Conservation (phyloP, 2,329 filamentous ascomycete species). For the Fusarium tricinctum region DNA sequence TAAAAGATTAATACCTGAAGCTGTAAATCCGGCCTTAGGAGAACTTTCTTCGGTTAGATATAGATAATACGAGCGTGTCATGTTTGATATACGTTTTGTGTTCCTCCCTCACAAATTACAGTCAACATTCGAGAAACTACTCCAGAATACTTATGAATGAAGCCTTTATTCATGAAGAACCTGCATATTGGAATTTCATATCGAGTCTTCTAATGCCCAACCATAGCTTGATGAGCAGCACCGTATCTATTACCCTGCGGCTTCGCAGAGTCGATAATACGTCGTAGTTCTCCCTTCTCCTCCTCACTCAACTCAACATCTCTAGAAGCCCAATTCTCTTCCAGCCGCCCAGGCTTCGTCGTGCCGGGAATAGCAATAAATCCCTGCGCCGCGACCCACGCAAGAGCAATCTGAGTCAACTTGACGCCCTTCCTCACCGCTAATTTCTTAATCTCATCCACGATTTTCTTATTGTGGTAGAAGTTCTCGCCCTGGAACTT, state of each 20-base stretch:
- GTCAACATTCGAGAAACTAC: too few species aligned
- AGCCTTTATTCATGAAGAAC: too few species aligned
- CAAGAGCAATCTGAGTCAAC: constrained; percentile 9
- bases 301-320: neutral
- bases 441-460: constrained; percentile 10
- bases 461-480: constrained; percentile 10
- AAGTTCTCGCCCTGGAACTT: constrained; percentile 22
- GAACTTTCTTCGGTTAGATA: too few species aligned
- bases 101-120: too few species aligned
- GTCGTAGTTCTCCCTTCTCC: constrained; percentile 2
- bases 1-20: too few species aligned
- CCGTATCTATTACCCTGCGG: constrained; percentile 4
- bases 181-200: too few species aligned
- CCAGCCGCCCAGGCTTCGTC: constrained; percentile 4
- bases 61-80: too few species aligned
- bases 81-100: too few species aligned
- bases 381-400: constrained; percentile 11
- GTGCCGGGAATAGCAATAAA: constrained; percentile 23
- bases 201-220: neutral
- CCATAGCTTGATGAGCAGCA: constrained; percentile 8
- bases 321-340: constrained; percentile 10
- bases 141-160: too few species aligned
- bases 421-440: neutral
- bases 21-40: too few species aligned
- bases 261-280: constrained; percentile 8